Percentiles rank a stretch among this genome's conserved stretches.
Evolutionary conservation across 2,329 filamentous ascomycete species (phyloP).

Genomic region (Diatrype stigma): DNA sequence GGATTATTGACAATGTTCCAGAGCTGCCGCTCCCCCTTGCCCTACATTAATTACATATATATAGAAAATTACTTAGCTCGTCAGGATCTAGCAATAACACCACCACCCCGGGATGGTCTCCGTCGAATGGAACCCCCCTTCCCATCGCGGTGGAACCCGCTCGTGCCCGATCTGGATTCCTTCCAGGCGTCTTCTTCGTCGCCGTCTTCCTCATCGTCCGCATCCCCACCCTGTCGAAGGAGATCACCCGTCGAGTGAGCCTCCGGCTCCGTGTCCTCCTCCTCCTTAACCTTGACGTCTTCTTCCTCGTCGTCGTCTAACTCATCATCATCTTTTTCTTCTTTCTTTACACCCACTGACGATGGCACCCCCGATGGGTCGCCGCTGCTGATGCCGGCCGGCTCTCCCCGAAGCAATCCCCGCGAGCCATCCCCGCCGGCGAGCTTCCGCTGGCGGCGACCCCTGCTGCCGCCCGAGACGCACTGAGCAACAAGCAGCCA

Average conservation of each 20-base stretch:
- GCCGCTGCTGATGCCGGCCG: no score
- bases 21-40: no score
- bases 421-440: not conserved
- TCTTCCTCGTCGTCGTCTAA: constrained; percentile 14
- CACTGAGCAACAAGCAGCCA: constrained; percentile 53
- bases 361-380: no score
- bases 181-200: constrained; percentile 18
- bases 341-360: constrained; percentile 5
- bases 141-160: constrained; percentile 13
- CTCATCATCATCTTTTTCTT: constrained; percentile 6
- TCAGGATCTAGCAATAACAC: constrained; percentile 4
- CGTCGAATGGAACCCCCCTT: constrained; percentile 13
- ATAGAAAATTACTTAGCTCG: no score
- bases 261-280: constrained; percentile 17
- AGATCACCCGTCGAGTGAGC: constrained; percentile 5
- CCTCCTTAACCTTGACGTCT: constrained; percentile 16
- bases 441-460: no score
- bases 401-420: not conserved
- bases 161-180: constrained; percentile 13
- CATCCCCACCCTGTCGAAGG: constrained; percentile 8
- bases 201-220: constrained; percentile 25
- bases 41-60: no score
- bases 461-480: constrained; percentile 22
- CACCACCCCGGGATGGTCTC: constrained; percentile 15
- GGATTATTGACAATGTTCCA: no score